Conservation (phyloP, 257 asterid species). For the Avicennia marina region DNA sequence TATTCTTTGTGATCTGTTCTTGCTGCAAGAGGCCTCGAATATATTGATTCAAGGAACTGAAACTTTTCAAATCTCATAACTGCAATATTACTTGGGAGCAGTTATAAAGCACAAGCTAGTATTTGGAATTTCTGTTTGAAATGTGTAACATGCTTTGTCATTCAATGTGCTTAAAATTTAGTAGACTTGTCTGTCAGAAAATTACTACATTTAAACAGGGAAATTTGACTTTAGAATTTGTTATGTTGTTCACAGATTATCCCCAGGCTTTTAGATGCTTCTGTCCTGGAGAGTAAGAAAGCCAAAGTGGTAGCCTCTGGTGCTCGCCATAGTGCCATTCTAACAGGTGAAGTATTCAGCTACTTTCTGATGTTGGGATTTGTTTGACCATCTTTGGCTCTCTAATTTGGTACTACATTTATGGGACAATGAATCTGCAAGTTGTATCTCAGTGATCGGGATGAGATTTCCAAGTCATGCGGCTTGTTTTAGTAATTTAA, state of each 20-base stretch:
- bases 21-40: no score
- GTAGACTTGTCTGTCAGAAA: neutral
- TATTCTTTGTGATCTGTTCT: neutral
- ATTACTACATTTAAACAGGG: neutral
- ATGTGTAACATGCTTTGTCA: neutral
- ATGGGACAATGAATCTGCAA: neutral
- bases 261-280: conserved; percentile 86
- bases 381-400: neutral
- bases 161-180: neutral
- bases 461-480: no score
- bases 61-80: neutral
- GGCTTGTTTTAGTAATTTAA: no score
- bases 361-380: no score
- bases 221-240: neutral
- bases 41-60: conserved; percentile 4
- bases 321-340: conserved; percentile 87
- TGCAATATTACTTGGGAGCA: neutral
- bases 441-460: neutral
- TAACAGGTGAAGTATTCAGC: conserved; percentile 77
- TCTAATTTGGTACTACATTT: no score
- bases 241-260: conserved; percentile 45
- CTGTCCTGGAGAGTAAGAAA: conserved; percentile 69
- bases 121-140: no score
- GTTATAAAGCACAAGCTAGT: no score
- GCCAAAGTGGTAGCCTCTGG: conserved; percentile 82